Percentiles rank a stretch among this genome's conserved stretches.
Conservation (phyloP, 805 yeast species). For the Kodamaea laetipori region DNA sequence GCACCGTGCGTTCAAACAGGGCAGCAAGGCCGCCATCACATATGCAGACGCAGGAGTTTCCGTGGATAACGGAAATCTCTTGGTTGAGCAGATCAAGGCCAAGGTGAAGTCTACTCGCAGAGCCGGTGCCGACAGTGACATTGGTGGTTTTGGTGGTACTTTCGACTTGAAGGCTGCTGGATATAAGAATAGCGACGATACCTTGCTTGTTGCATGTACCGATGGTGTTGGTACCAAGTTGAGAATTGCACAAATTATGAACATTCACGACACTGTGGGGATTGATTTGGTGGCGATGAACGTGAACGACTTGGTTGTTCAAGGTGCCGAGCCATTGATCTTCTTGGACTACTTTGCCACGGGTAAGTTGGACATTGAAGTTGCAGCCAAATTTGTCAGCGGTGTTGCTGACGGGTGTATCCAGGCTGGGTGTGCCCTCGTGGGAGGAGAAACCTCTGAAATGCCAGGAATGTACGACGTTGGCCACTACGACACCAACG, state of each 20-base stretch:
- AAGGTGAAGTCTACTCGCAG: conserved; percentile 91
- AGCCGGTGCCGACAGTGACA: conserved; percentile 95
- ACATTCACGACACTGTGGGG: conserved; percentile 96
- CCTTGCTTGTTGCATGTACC: conserved; percentile 93
- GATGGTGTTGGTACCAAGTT: conserved; percentile 99
- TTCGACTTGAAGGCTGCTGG: conserved; percentile 91
- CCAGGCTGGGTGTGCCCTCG: conserved; percentile 93
- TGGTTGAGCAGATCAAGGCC: conserved; percentile 87
- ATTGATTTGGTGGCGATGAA: conserved; percentile 99
- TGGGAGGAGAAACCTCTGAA: conserved; percentile 99
- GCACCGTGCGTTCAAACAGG: conserved; percentile 84
- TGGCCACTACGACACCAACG: conserved; percentile 97
- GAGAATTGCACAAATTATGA: conserved; percentile 86
- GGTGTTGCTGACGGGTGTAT: conserved; percentile 98
- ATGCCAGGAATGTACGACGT: conserved; percentile 99
- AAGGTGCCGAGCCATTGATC: conserved; percentile 97
- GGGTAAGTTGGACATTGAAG: conserved; percentile 79
- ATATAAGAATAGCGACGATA: conserved; percentile 65
- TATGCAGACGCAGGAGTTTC: conserved; percentile 97
- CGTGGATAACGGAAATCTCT: conserved; percentile 89
- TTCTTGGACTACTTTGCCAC: conserved; percentile 97
- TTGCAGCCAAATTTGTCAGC: conserved; percentile 84
- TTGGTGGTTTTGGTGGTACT: conserved; percentile 98
- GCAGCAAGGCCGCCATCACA: conserved; percentile 54
- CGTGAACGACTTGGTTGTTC: conserved; percentile 95